Base-by-base conservation (phyloP, 2,329 filamentous ascomycete genomes). In the Alternaria consortialis region DNA sequence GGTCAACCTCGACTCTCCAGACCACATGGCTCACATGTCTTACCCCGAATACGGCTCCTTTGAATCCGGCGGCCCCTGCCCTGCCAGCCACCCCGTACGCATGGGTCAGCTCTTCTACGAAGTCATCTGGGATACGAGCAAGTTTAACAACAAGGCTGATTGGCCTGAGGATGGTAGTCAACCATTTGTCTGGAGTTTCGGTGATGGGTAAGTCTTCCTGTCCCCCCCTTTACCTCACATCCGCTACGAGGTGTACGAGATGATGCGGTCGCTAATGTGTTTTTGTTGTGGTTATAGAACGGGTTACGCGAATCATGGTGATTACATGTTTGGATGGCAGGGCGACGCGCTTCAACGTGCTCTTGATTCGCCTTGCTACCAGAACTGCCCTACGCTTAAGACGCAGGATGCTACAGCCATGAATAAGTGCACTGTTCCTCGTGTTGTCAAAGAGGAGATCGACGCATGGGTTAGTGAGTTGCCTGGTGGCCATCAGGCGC, bases 301-400 rank as follows among this genome's bases (percentile, higher is more conserved):
- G 43, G 82, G 83, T 36, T 78, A 82, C n/a, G 83, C 81, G 4
- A 83, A 83, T 15, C 83, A 85, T 71, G 83, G 82, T 39, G 83
- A 85, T 74, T 85, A 85, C 70, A 69, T 85, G 63, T 85, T 85
- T 68, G 83, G 83, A 56, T 84, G 83, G 83, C 78, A 84, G 72
- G 81, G 73, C 58, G 77, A 84, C 69, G 76, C 80, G 5, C 79
- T 85, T 34, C 83, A 85, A 71, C 80, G 70, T 29, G 70, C 67
- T 12, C 59, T 73, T 12, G 67, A 73, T 48, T 84, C 77, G 65
- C 69, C 69, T 5, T 73, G 66, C 52, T 73, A 78, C 82, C 29
- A 59, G 20, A 66, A 69, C 27, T 74, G 84, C 72, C 71, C 81
- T 20, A 75, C 75, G n/a, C 78, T 85, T 62, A 82, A 80, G 54